phyloP scores from a whole-genome alignment of 768 basidiomycete species.

The Tremella mesenterica region DNA sequence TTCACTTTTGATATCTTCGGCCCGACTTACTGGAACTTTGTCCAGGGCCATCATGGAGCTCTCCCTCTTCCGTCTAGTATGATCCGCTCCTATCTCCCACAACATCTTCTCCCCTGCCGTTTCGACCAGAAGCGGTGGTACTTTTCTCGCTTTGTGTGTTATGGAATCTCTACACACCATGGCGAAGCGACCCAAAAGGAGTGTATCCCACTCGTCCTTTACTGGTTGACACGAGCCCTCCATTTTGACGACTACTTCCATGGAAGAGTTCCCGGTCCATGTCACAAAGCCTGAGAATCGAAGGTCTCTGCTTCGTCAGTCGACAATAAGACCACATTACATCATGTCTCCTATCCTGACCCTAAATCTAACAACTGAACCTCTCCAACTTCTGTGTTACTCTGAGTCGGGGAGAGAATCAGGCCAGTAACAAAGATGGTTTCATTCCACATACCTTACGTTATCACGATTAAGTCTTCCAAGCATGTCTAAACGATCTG shows the following conservation, averaged over 20 bases:
- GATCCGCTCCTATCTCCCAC: slow-evolving; percentile 60
- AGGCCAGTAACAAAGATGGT: slow-evolving; percentile 3
- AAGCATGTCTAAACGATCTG: slow-evolving; percentile 53
- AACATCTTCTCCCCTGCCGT: slow-evolving; percentile 59
- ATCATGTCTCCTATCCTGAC: too few relatives aligned
- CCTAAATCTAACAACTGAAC: too few relatives aligned
- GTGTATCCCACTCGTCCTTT: slow-evolving; percentile 49
- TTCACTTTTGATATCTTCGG: not conserved
- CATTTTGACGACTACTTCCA: slow-evolving; percentile 83
- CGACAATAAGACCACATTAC: too few relatives aligned
- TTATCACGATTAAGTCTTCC: slow-evolving; percentile 34
- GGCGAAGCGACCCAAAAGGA: slow-evolving; percentile 61
- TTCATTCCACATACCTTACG: slow-evolving; percentile 48
- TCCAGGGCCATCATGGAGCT: slow-evolving; percentile 56
- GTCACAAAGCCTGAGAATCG: slow-evolving; percentile 72
- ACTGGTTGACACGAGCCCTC: slow-evolving; percentile 51
- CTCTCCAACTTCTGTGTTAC: too few relatives aligned
- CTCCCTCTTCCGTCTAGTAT: slow-evolving; percentile 55
- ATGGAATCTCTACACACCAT: slow-evolving; percentile 74
- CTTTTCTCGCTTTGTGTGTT: slow-evolving; percentile 57
- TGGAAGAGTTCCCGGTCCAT: slow-evolving; percentile 64
- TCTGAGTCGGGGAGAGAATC: not conserved
- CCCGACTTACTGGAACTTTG: slow-evolving; percentile 52
- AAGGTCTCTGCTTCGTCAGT: slow-evolving; percentile 49
- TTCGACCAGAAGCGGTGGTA: slow-evolving; percentile 57